phyloP scores from a whole-genome alignment of 2,329 filamentous ascomycete species.

The Xylariaceae sp. region DNA sequence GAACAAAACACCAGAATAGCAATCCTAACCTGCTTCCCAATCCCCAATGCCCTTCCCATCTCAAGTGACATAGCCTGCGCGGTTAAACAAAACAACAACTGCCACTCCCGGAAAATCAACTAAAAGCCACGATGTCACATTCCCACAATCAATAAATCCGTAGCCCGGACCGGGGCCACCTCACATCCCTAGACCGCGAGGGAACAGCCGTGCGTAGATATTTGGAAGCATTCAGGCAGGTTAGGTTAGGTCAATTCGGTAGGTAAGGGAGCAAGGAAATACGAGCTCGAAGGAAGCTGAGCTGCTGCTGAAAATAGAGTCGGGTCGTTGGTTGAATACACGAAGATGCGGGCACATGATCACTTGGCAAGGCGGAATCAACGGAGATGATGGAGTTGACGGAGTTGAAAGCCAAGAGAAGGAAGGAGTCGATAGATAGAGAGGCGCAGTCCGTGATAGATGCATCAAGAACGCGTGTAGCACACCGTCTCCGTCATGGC shows the following conservation, averaged over 20 bases:
- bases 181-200: too few relatives aligned
- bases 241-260: too few relatives aligned
- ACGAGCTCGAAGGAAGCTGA: background rate
- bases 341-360: too few relatives aligned
- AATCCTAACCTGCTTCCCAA: too few relatives aligned
- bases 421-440: background rate
- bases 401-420: background rate
- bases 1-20: too few relatives aligned
- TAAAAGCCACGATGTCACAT: background rate
- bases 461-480: too few relatives aligned
- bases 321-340: background rate
- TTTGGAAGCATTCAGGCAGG: too few relatives aligned
- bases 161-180: background rate
- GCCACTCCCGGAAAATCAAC: background rate
- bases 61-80: background rate
- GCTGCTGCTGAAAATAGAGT: background rate
- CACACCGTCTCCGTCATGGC: background rate
- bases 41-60: too few relatives aligned
- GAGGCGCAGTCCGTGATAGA: too few relatives aligned
- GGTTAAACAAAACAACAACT: background rate
- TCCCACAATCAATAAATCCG: background rate
- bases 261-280: background rate
- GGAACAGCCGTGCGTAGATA: too few relatives aligned
- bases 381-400: background rate
- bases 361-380: background rate